Conservation (phyloP, 192 early-diverging fungal genomes). For the Coemansia sp. region DNA sequence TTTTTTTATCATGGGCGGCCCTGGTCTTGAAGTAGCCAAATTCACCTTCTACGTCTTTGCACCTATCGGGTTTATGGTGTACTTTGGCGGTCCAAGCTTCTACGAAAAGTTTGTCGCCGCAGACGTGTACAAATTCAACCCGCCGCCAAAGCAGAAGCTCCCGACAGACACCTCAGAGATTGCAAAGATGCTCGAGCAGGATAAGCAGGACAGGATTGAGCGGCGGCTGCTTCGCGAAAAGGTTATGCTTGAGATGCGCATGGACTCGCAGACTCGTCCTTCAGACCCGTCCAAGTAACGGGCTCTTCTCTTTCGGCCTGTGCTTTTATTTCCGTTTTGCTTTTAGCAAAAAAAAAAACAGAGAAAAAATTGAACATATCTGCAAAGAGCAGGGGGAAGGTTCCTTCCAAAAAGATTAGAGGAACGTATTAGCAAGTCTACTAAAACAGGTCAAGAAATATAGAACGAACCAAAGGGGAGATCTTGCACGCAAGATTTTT, state of each 20-base stretch:
- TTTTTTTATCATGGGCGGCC: slow-evolving; percentile 37
- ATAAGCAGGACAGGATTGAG: slow-evolving; percentile 16
- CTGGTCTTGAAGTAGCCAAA: slow-evolving; percentile 49
- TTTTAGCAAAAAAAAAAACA: too few relatives aligned
- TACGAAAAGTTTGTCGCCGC: slow-evolving; percentile 52
- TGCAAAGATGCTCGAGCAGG: slow-evolving; percentile 10
- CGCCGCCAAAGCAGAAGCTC: slow-evolving; percentile 35
- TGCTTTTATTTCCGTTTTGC: background rate
- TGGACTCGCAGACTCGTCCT: background rate
- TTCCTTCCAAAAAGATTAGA: too few relatives aligned
- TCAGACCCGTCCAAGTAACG: background rate
- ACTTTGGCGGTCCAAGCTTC: slow-evolving; percentile 53
- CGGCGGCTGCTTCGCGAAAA: slow-evolving; percentile 31
- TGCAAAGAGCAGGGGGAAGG: background rate
- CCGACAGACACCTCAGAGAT: slow-evolving; percentile 38
- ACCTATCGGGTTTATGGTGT: slow-evolving; percentile 54
- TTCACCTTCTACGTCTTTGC: slow-evolving; percentile 54
- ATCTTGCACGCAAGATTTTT: background rate
- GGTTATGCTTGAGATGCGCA: slow-evolving; percentile 12
- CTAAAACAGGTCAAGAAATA: too few relatives aligned
- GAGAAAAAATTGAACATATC: background rate
- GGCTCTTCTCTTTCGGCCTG: background rate
- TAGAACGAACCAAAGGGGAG: background rate
- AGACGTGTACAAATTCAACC: slow-evolving; percentile 41
- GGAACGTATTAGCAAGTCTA: too few relatives aligned